Evolutionary conservation across 257 asterid species (phyloP).

Genomic region (Galeopsis tetrahit): DNA sequence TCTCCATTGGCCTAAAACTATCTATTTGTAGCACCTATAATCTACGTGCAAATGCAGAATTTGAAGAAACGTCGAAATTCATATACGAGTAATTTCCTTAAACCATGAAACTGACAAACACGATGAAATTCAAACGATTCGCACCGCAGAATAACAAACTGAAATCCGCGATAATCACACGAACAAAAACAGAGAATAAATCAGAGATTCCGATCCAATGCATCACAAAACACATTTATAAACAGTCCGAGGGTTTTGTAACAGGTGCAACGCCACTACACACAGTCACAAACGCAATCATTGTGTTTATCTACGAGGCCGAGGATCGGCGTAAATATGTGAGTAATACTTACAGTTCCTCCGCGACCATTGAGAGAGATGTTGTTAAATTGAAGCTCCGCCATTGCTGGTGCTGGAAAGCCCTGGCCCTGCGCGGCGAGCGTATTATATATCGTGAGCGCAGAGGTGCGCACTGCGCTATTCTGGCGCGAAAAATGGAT

Average conservation of each 20-base stretch:
- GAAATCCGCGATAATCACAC: not conserved
- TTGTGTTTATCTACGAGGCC: not conserved
- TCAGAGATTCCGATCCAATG: not conserved
- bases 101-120: not conserved
- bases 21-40: conserved; percentile 1
- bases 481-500: conserved; percentile 24
- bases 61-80: not conserved
- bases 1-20: conserved; percentile 5
- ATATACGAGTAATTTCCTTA: not conserved
- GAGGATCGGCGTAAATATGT: not conserved
- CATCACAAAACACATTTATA: not conserved
- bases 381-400: conserved; percentile 37
- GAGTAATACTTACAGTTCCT: conserved; percentile 34
- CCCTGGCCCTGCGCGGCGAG: not conserved
- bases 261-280: not conserved
- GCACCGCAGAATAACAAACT: not conserved
- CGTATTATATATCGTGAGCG: not conserved
- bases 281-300: not conserved
- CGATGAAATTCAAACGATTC: not conserved
- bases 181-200: not conserved
- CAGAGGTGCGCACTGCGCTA: conserved; percentile 5
- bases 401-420: conserved; percentile 17
- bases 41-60: not conserved
- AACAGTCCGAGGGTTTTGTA: not conserved
- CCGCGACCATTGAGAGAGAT: conserved; percentile 42